A percentile compares a stretch with the other conserved stretches of the same genome.
Evolutionary conservation across 2,329 filamentous ascomycete genomes (phyloP).

Genomic region (Lithohypha guttulata): DNA sequence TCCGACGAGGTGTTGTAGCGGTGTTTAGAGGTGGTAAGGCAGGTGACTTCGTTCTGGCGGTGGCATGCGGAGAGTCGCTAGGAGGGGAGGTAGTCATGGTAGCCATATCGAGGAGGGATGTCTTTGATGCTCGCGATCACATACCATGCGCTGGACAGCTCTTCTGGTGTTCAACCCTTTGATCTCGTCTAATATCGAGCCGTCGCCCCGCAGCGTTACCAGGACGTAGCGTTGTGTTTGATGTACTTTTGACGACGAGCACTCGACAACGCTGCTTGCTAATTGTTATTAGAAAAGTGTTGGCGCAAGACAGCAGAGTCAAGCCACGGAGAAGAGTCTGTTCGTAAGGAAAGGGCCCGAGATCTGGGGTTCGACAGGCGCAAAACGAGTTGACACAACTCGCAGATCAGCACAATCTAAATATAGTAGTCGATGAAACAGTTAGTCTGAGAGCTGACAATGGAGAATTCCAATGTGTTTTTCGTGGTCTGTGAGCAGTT

Average conservation of each 20-base stretch:
- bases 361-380: not conserved
- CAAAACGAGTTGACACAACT: not conserved
- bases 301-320: not conserved
- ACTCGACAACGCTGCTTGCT: too few relatives aligned
- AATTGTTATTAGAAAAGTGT: too few relatives aligned
- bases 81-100: constrained; percentile 31
- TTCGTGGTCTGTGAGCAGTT: too few relatives aligned
- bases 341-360: not conserved
- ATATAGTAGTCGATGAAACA: constrained; percentile 7
- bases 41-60: constrained; percentile 26
- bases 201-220: not conserved
- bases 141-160: constrained; percentile 4
- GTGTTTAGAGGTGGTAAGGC: constrained; percentile 40
- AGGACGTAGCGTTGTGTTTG: too few relatives aligned
- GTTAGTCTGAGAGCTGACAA: constrained; percentile 2
- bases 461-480: too few relatives aligned
- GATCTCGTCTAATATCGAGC: not conserved
- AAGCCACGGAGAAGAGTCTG: not conserved
- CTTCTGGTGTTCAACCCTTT: not conserved
- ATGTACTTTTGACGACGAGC: too few relatives aligned
- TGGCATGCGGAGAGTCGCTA: constrained; percentile 19
- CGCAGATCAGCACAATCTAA: too few relatives aligned
- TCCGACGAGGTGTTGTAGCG: constrained; percentile 41
- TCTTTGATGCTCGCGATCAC: constrained; percentile 3
- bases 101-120: constrained; percentile 21